Base-by-base conservation (phyloP, 257 asterid species). In the Solanum rostratum region DNA sequence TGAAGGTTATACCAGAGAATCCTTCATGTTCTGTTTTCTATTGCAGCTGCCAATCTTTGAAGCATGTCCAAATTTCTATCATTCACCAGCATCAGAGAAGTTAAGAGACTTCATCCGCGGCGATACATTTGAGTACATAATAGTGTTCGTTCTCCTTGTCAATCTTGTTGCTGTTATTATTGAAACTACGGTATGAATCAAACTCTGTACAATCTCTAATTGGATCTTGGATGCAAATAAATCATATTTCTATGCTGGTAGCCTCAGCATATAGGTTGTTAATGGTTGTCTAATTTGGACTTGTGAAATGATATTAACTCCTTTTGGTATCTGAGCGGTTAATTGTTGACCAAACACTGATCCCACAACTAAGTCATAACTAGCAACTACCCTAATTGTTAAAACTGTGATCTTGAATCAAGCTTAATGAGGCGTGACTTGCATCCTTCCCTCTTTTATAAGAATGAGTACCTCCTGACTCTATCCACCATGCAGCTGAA, bases 161-260 rank as follows among this genome's bases (percentile, higher is more conserved):
- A 97, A 97, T 89, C 90, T 97, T 62, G 88, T 83, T 86, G 97
- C 99, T 76, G 99, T 97, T 62, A 83, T 97, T 82, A 91, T 92
- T 87, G 99, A 97, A 91, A 93, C 99, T 74, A 91, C 95, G 94
- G 99, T 97, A 91, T 74, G 90, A 73, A 59, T 83, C 76, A 52
- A 55, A 71, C 24, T 30, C 20, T 52, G 50, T 68, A 66, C 50
- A 30, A 41, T 83, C 22, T 43, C 62, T 66, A 30, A 6, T 66
- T 68, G 54, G 24, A 66, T 30, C 69, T 83, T 50, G 80, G 78
- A 62, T 62, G 78, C 84, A 59, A 41, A 41, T 30, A 39, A 45
- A 62, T 82, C 2, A 30, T 46, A 24, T 43, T 45, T 43, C 41
- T 19, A 43, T 10, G 24, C 82, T 69, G n/a, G 49, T 60, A 82